Evolutionary conservation across 192 early-diverging fungal genomes (phyloP).

Genomic region (Coemansia sp.): DNA sequence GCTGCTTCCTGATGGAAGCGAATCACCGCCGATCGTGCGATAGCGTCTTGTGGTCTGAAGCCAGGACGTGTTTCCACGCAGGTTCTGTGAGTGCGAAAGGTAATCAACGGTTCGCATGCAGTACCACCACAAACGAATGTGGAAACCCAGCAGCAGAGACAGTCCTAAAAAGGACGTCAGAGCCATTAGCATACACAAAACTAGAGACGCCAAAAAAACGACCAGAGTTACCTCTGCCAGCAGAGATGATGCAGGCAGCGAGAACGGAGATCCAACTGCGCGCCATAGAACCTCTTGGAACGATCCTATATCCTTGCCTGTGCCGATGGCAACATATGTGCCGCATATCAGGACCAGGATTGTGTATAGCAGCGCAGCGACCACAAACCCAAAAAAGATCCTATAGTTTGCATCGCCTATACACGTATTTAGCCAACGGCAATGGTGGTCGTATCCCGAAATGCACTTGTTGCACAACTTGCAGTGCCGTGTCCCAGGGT

Average conservation of each 20-base stretch:
- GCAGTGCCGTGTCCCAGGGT: conserved; percentile 39
- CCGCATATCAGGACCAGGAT: conserved; percentile 28
- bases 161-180: conserved; percentile 28
- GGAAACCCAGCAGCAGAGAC: conserved; percentile 36
- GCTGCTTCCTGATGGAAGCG: not conserved
- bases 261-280: conserved; percentile 16
- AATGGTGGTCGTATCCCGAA: conserved; percentile 54
- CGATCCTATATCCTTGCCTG: conserved; percentile 8
- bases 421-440: conserved; percentile 50
- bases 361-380: conserved; percentile 17
- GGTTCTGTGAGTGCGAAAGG: conserved; percentile 16
- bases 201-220: conserved; percentile 26
- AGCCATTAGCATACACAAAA: conserved; percentile 23
- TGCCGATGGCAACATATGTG: conserved; percentile 14
- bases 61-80: conserved; percentile 17
- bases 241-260: conserved; percentile 2
- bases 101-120: conserved; percentile 42
- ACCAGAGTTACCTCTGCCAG: not conserved
- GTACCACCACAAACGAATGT: conserved; percentile 34
- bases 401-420: conserved; percentile 44
- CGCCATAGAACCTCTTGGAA: conserved; percentile 22
- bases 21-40: conserved; percentile 13
- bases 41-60: conserved; percentile 25
- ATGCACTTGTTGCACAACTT: conserved; percentile 55
- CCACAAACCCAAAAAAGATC: conserved; percentile 29